Evolutionary conservation across 768 basidiomycete species (phyloP).

Genomic region (Boletellus emodensis): DNA sequence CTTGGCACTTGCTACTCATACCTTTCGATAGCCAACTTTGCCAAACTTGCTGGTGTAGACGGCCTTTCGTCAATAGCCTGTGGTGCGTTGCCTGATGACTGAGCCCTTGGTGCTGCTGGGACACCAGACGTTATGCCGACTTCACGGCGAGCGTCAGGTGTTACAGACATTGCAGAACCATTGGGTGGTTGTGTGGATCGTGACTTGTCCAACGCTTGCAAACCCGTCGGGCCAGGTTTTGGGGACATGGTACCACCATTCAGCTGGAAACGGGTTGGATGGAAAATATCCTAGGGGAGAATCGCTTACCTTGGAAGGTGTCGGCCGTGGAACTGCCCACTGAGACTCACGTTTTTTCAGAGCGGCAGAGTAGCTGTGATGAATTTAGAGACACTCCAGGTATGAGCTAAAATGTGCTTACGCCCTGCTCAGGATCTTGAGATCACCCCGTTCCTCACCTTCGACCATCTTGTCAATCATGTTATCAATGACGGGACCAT

Average conservation of each 20-base stretch:
- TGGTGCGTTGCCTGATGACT: conserved; percentile 35
- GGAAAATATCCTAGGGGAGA: background rate
- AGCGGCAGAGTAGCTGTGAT: conserved; percentile 62
- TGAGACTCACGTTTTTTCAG: conserved; percentile 68
- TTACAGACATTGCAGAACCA: conserved; percentile 31
- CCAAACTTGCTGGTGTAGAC: conserved; percentile 31
- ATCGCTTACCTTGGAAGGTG: conserved; percentile 32
- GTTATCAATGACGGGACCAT: conserved; percentile 51
- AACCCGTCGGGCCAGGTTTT: conserved; percentile 18
- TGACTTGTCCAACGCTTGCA: conserved; percentile 34
- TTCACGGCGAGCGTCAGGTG: conserved; percentile 38
- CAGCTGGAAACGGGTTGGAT: conserved; percentile 11
- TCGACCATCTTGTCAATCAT: conserved; percentile 66
- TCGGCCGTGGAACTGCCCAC: conserved; percentile 39
- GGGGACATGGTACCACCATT: conserved; percentile 29
- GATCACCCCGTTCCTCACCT: conserved; percentile 76
- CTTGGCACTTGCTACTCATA: conserved; percentile 24
- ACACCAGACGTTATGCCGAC: conserved; percentile 24
- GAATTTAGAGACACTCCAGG: conserved; percentile 4
- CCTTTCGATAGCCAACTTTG: conserved; percentile 68
- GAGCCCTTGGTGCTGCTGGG: conserved; percentile 52
- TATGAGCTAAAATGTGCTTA: conserved; percentile 34
- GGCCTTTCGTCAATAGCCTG: conserved; percentile 28
- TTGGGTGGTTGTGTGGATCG: conserved; percentile 36
- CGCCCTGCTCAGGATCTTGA: conserved; percentile 78